These are phyloP conservation scores for Protoeuglena noctilucae DNA, from an alignment of 139 green algal species.

Conservation along the genomic window DNA sequence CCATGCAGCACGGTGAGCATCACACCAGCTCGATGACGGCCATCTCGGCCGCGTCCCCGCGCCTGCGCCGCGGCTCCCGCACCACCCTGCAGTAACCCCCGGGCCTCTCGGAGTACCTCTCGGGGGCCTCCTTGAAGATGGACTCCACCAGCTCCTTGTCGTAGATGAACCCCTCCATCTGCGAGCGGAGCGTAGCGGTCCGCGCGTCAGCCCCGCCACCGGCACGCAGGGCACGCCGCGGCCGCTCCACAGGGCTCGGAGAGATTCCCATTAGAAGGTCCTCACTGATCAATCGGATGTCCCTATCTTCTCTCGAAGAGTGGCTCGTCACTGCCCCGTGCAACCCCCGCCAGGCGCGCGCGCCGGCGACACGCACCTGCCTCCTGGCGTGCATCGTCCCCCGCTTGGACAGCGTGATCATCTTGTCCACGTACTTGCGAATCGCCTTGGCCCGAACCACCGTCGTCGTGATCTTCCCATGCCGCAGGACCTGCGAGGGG, in stretches of 20 bases:
- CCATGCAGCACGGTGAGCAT: too few species aligned
- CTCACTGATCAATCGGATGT: background rate
- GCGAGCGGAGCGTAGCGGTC: background rate
- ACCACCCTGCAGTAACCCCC: slow-evolving; percentile 85
- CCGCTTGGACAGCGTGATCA: slow-evolving; percentile 94
- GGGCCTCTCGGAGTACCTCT: slow-evolving; percentile 66
- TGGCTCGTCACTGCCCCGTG: background rate
- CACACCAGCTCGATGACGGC: slow-evolving; percentile 91
- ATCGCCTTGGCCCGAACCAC: slow-evolving; percentile 87
- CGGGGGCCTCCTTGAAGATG: slow-evolving; percentile 70
- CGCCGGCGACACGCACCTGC: slow-evolving; percentile 25
- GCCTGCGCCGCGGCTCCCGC: slow-evolving; percentile 21
- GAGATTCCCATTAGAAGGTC: slow-evolving; percentile 2
- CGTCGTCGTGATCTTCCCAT: slow-evolving; percentile 89
- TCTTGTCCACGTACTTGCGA: slow-evolving; percentile 86
- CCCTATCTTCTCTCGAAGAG: background rate
- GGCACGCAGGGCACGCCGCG: background rate
- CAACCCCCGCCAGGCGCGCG: background rate
- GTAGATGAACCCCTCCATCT: slow-evolving; percentile 80
- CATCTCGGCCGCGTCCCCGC: slow-evolving; percentile 88
- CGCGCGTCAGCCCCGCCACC: too few species aligned
- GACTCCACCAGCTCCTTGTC: slow-evolving; percentile 74
- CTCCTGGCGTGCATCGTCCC: slow-evolving; percentile 62
- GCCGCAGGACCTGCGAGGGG: slow-evolving; percentile 69
- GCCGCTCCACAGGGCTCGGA: background rate